Evolutionary conservation across 495 filamentous ascomycete species (phyloP).

Genomic region (Copromyces sp.): DNA sequence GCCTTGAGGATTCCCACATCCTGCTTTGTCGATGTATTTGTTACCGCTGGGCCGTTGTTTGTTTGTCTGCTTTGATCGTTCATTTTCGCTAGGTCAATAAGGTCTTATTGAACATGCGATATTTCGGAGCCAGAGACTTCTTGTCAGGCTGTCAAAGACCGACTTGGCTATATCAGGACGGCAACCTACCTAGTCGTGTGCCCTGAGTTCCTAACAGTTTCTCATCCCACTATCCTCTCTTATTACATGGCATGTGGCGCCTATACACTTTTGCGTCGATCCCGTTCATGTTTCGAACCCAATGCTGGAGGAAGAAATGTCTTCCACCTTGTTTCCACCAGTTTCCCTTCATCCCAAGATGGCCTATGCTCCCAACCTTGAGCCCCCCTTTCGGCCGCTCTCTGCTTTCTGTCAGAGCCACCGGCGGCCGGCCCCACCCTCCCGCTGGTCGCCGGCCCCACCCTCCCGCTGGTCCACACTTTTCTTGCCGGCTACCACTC

Average conservation of each 20-base stretch:
- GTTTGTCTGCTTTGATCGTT: not conserved
- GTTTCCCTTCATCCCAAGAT: not conserved
- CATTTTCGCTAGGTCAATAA: not conserved
- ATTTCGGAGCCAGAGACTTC: not conserved
- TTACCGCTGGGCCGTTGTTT: not conserved
- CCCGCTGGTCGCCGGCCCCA: not conserved
- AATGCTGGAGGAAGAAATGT: not conserved
- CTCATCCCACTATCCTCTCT: not conserved
- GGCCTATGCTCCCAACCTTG: not conserved
- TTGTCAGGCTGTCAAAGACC: not conserved
- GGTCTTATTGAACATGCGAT: not conserved
- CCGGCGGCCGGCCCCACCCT: not conserved
- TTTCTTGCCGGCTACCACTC: not conserved
- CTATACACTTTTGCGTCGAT: not conserved
- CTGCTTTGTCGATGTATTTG: not conserved
- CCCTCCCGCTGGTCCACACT: not conserved
- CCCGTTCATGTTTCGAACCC: not conserved
- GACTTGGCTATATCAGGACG: not conserved
- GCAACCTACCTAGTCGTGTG: not conserved
- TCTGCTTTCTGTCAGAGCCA: not conserved
- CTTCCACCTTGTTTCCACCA: accelerated
- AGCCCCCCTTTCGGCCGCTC: not conserved
- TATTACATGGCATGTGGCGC: not conserved
- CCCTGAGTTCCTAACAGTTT: not conserved
- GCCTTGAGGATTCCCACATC: no score